Base-by-base conservation (phyloP, 78 protist species). In the Bodo saltans region DNA sequence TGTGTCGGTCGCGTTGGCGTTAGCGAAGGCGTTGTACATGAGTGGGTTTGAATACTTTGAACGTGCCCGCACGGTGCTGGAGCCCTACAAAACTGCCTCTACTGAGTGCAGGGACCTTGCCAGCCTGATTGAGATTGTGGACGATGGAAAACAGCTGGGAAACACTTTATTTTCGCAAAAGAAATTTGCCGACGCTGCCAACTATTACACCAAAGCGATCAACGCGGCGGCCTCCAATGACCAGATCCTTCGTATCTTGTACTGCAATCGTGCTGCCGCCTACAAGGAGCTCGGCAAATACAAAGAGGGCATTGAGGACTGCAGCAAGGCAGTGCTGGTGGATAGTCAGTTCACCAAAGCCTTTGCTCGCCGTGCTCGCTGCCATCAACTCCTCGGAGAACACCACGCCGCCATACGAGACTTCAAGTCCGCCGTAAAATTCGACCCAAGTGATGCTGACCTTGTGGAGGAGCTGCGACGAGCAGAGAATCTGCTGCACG, bases 201-300 rank as follows among this genome's bases (percentile, higher is more conserved):
- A 76, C 29, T 32, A 2, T 28, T 76, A 76, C 81, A 76, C 67
- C 39, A 38, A 76, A 27, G 81, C 42, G 32, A 4, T 76, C 12
- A 67, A 76, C 41, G 29, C 35, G 25, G 81, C 70, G 1, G 1
- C 68, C 69, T 8, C 12, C 34, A 37, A 12, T 27, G 67, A 28
- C 25, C 17, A 76, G 34, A 27, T 76, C 11, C 69, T 38, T 29
- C 35, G 42, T 47, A 38, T 76, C 25, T 67, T 76, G 72, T 29
- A 37, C 81, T 30, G 42, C 67, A 76, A 76, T 38, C 81, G 81
- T 17, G 81, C 81, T 17, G 81, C 81, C 40, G 81, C 81, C 4
- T 2, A 67, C 34, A 76, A 76, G 52, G 81, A 76, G 41, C 8
- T 76, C 69, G 32, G 33, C 29, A 47, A 76, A 27, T 76, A 39